Base-by-base conservation (phyloP, 768 basidiomycete genomes). In the Albatrellus ellisii region DNA sequence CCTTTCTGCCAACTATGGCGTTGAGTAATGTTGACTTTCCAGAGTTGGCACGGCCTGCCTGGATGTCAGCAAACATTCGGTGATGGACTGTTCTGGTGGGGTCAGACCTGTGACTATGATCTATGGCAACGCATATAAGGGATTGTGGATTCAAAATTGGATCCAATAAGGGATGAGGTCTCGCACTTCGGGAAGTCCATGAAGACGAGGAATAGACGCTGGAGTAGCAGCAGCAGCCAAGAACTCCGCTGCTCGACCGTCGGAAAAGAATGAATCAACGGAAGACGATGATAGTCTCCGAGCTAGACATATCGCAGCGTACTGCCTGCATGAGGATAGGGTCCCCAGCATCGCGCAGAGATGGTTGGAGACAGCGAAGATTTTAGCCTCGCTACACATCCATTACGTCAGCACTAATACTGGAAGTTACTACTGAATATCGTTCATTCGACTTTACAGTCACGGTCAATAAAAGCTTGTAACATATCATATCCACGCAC, bases 1-100 rank as follows among this genome's bases (percentile, higher is more conserved):
- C 61, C 40, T 56, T 75, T 26, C 78, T 62, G 2, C 72, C 72
- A 4, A 84, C 52, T 4, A 86, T 69, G 10, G 76, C 71, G 48
- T 86, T 87, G 7, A 86, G 65, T 24, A 87, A 58, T 3, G 77
- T 71, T 1, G 82, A 85, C 56, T 87, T 87, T 21, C 84, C 84
- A 18, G 67, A 75, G 52, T 87, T 87, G 2, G 84, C 82, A 45
- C 84, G 76, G 15, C 84, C 84, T 81, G 45, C 27, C 18, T n/a
- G 15, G 12, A 21, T 20, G 36, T 42, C 36, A 35, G 45, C 21
- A 12, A 35, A 31, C 41, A 22, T 34, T 24, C 20, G 43, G 12
- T 24, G 40, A 39, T 47, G 25, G 26, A n/a, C 3, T 28, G 4
- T 6, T 27, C n/a, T 39, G 21, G 21, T 5, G 38, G n/a, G 4